Percentiles rank a stretch among this genome's conserved stretches.
Conservation (phyloP, 345 rosid species). For the Hypericum androsaemum region DNA sequence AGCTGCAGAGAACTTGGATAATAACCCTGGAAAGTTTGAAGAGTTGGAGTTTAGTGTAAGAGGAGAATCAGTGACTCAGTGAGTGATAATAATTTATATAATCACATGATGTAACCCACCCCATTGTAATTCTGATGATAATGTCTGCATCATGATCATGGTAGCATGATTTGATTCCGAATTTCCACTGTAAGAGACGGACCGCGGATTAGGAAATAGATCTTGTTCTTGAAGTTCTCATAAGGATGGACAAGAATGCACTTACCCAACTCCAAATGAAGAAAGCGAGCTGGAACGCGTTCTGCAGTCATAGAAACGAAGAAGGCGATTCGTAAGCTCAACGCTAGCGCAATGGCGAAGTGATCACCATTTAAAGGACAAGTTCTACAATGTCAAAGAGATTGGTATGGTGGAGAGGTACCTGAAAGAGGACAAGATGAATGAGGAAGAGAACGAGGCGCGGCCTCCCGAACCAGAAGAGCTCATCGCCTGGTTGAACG, state of each 20-base stretch:
- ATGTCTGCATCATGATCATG: slow-evolving; percentile 38
- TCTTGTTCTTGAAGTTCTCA: not conserved
- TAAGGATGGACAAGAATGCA: slow-evolving; percentile 7
- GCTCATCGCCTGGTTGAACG: slow-evolving; percentile 82
- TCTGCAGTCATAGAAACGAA: slow-evolving; percentile 30
- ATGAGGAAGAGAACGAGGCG: slow-evolving; percentile 75
- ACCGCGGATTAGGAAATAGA: not conserved
- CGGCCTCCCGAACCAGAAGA: slow-evolving; percentile 93
- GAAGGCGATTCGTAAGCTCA: too few species aligned
- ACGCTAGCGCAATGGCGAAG: not conserved
- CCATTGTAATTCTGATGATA: slow-evolving; percentile 62
- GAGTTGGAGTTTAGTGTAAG: too few species aligned
- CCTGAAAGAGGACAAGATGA: slow-evolving; percentile 85
- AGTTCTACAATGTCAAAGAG: not conserved
- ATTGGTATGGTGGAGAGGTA: slow-evolving; percentile 11
- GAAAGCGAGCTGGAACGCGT: slow-evolving; percentile 85
- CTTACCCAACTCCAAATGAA: slow-evolving; percentile 69
- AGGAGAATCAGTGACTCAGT: not conserved
- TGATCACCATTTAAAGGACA: not conserved
- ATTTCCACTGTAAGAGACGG: slow-evolving; percentile 45
- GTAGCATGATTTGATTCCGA: slow-evolving; percentile 34
- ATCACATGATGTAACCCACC: slow-evolving; percentile 31
- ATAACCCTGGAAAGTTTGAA: slow-evolving; percentile 41
- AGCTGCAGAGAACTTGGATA: slow-evolving; percentile 79
- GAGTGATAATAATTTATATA: not conserved